These are phyloP conservation scores for Golubevia sp. DNA, from an alignment of 1,284 basidiomycete genomes.

Conservation along the genomic window DNA sequence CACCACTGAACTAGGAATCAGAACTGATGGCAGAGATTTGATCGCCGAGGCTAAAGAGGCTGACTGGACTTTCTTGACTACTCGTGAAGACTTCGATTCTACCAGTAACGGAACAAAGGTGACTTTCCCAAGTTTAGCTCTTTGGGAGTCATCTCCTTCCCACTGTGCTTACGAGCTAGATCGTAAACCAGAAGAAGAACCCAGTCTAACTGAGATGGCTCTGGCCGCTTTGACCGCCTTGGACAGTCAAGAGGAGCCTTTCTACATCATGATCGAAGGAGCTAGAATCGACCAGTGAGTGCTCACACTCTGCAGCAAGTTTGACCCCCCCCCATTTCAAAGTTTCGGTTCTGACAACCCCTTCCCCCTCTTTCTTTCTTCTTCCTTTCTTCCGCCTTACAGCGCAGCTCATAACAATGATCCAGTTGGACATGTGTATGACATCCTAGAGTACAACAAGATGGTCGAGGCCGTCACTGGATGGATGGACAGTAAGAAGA, in stretches of 20 bases:
- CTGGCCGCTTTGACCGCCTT: slow-evolving; percentile 51
- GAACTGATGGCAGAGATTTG: slow-evolving; percentile 47
- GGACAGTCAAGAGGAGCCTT: slow-evolving; percentile 41
- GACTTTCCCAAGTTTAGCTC: slow-evolving; percentile 27
- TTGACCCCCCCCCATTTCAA: background rate
- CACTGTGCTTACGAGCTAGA: slow-evolving; percentile 62
- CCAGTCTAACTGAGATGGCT: slow-evolving; percentile 56
- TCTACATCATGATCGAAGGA: slow-evolving; percentile 58
- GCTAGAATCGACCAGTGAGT: slow-evolving; percentile 42
- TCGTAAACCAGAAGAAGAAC: slow-evolving; percentile 44
- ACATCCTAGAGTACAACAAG: slow-evolving; percentile 53
- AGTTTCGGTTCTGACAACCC: background rate
- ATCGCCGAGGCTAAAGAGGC: slow-evolving; percentile 38
- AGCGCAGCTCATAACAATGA: slow-evolving; percentile 58
- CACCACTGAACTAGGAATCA: slow-evolving; percentile 37
- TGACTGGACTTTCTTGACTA: slow-evolving; percentile 40
- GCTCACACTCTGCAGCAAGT: background rate
- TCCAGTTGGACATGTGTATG: slow-evolving; percentile 49
- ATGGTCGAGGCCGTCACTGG: slow-evolving; percentile 29
- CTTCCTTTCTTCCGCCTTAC: background rate
- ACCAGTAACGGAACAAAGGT: slow-evolving; percentile 18
- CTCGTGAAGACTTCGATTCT: slow-evolving; percentile 45
- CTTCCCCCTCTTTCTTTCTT: background rate
- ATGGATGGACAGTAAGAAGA: slow-evolving; percentile 38
- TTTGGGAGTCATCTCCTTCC: slow-evolving; percentile 35